Evolutionary conservation across 345 rosid species (phyloP).

Genomic region (Tarenaya hassleriana): DNA sequence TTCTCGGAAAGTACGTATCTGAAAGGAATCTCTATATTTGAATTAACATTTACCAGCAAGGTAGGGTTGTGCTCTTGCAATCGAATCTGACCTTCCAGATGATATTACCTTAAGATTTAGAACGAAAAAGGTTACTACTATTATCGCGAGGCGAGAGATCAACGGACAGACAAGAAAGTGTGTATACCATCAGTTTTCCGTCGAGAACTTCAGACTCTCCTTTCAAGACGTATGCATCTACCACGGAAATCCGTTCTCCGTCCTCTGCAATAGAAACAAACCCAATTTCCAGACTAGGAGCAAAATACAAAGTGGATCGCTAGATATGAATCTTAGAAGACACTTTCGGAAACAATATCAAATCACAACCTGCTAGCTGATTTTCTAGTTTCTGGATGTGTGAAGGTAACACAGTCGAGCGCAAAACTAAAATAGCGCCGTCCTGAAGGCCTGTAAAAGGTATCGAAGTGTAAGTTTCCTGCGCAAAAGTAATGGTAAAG

Average conservation of each 20-base stretch:
- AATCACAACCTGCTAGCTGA: constrained; percentile 44
- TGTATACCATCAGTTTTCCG: constrained; percentile 64
- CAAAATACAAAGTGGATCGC: constrained; percentile 11
- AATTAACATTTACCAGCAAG: constrained; percentile 53
- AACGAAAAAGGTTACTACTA: constrained; percentile 17
- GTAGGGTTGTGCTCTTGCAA: constrained; percentile 62
- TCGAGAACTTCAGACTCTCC: constrained; percentile 49
- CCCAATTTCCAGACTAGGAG: constrained; percentile 6
- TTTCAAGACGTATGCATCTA: constrained; percentile 65
- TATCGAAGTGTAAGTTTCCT: constrained; percentile 11
- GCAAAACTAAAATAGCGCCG: constrained; percentile 52
- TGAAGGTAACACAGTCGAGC: constrained; percentile 41
- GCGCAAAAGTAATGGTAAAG: constrained; percentile 10
- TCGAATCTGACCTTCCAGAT: constrained; percentile 73
- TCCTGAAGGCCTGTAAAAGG: constrained; percentile 48
- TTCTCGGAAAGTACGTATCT: constrained; percentile 11
- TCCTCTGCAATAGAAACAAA: constrained; percentile 44
- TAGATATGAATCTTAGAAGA: neutral
- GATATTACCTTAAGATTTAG: constrained; percentile 46
- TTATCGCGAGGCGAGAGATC: constrained; percentile 3
- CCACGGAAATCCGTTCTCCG: constrained; percentile 35
- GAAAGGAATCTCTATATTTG: constrained; percentile 18
- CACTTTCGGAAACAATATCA: constrained; percentile 1
- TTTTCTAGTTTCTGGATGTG: constrained; percentile 55
- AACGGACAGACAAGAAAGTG: constrained; percentile 8